phyloP scores from a whole-genome alignment of 139 green algal species.

The Coelastrella sp. region DNA sequence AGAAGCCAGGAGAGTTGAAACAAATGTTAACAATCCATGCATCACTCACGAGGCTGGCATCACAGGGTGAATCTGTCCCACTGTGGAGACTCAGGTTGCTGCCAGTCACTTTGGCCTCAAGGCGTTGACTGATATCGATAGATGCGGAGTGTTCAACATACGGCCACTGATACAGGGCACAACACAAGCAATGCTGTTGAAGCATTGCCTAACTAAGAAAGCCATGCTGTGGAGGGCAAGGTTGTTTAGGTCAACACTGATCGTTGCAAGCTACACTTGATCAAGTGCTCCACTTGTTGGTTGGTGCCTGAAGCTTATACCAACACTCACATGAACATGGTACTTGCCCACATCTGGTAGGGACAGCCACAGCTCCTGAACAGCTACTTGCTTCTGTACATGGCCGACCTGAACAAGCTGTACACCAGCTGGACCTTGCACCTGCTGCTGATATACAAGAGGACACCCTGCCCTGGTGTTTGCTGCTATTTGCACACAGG shows the following conservation, averaged over 20 bases:
- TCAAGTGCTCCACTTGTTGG: not conserved
- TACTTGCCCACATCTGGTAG: conserved; percentile 55
- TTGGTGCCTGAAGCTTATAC: not conserved
- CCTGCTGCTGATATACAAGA: conserved; percentile 54
- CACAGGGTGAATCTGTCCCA: not conserved
- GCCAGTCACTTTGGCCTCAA: too few relatives aligned
- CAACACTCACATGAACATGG: conserved; percentile 45
- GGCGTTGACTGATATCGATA: too few relatives aligned
- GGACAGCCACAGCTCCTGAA: conserved; percentile 48
- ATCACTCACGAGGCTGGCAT: not conserved
- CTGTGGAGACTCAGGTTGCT: not conserved
- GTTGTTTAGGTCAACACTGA: not conserved
- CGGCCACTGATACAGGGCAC: too few relatives aligned
- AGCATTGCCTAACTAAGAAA: too few relatives aligned
- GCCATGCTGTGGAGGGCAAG: too few relatives aligned
- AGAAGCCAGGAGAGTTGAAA: not conserved
- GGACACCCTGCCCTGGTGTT: not conserved
- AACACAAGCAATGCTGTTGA: too few relatives aligned
- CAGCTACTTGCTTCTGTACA: not conserved
- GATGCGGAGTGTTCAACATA: too few relatives aligned
- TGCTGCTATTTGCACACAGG: not conserved
- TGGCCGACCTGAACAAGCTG: conserved; percentile 24
- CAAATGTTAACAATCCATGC: not conserved
- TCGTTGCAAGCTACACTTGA: not conserved
- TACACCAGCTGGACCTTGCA: not conserved